Base-by-base conservation (phyloP, 106 monocot genomes). In the Dendrobium huoshanense region DNA sequence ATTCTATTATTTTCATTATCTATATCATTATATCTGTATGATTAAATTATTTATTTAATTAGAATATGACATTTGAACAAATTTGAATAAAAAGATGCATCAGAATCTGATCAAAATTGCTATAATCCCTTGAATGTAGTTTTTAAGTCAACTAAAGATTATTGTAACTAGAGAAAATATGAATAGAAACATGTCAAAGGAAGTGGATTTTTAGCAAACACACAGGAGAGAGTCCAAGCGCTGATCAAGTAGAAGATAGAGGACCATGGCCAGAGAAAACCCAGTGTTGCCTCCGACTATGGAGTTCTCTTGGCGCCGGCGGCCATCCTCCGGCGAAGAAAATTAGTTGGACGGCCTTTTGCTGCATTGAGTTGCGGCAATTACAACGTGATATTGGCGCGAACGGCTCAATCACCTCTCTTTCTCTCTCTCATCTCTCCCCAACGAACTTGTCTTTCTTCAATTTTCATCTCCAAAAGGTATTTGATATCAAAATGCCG, bases 311-410 rank as follows among this genome's bases (percentile, higher is more conserved):
- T 1, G 24, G 19, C 19, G 24, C 19, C 61, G 61, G n/a, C 0
- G 61, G 20, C 24, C 0, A n/a, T n/a, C n/a, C n/a, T n/a, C n/a
- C n/a, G n/a, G n/a, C n/a, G n/a, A n/a, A n/a, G n/a, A n/a, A 20
- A 8, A 49, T 10, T 8, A 49, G 1, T 8, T 10, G 49, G 49
- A 64, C 5, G 61, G 4, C 61, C n/a, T 64, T 64, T n/a, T 64
- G 61, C 61, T 64, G 19, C 61, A 64, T 64, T 64, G 61, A 64
- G 61, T 64, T n/a, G n/a, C n/a, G n/a, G n/a, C n/a, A n/a, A n/a
- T n/a, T n/a, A n/a, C n/a, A n/a, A n/a, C n/a, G n/a, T n/a, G n/a
- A n/a, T n/a, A n/a, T n/a, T n/a, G n/a, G n/a, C n/a, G n/a, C n/a
- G n/a, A n/a, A n/a, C n/a, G n/a, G n/a, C n/a, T n/a, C n/a, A n/a